Percentiles rank a stretch among this genome's conserved stretches.
These are phyloP conservation scores for Penium margaritaceum DNA, from an alignment of 139 green algal genomes.

Conservation along the genomic window DNA sequence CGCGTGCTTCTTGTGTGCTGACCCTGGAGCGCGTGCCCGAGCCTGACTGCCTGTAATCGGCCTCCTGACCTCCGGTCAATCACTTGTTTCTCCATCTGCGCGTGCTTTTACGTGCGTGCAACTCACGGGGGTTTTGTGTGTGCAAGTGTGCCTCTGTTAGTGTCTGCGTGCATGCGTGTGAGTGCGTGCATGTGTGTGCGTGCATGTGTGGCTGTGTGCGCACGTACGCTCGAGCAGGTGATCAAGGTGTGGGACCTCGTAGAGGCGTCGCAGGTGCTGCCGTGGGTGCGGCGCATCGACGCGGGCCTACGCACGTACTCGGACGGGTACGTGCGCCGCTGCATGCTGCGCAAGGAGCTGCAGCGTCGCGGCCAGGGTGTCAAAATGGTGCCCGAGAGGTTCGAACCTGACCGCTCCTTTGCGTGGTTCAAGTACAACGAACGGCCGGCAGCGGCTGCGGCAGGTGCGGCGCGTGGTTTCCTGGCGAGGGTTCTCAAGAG, in stretches of 20 bases:
- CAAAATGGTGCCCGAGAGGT: not conserved
- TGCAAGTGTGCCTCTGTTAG: no score
- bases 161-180: not conserved
- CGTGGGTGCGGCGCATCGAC: not conserved
- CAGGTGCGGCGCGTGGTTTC: not conserved
- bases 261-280: not conserved
- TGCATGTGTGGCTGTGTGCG: no score
- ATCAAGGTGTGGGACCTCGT: constrained; percentile 4
- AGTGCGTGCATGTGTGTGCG: not conserved
- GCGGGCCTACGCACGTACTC: not conserved
- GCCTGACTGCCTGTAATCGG: not conserved
- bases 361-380: not conserved
- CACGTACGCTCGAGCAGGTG: not conserved
- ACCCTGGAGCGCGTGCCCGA: no score
- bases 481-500: no score
- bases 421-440: not conserved
- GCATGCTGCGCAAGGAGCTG: not conserved
- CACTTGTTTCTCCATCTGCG: not conserved
- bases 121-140: no score
- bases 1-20: no score
- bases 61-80: not conserved
- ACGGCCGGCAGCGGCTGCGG: not conserved
- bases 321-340: not conserved
- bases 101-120: not conserved
- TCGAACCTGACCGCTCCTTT: not conserved